Evolutionary conservation across 257 asterid genomes (phyloP), one percentile per base, ranked within the genome.

Genomic region (Cordia subcordata): DNA sequence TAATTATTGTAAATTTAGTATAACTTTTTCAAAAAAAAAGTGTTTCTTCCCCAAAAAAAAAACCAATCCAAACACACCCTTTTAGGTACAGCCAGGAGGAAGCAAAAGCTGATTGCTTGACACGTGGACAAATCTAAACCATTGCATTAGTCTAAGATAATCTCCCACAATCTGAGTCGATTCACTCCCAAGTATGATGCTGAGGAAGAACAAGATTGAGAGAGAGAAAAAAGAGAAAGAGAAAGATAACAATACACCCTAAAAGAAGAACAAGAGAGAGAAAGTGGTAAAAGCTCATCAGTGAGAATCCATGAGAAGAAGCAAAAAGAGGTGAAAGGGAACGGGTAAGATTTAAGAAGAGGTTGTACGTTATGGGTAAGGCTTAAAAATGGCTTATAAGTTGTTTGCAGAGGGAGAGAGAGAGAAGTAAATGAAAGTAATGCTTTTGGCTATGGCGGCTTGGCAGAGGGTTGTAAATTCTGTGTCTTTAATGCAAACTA

Each of bases 401-500:
- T 27, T 27, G n/a, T 27, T 27, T 27, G 35, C 35, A 27, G 6
- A 27, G 6, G 35, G 6, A 6, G 3, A 6, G 4, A 27, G 4
- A 27, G 35, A 27, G 35, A 27, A 27, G 35, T n/a, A n/a, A 27
- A 6, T 6, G 4, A 27, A 27, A 42, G 47, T 74, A 82, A 73
- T 81, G 75, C 75, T 83, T 86, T 81, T 47, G 72, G 47, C 47
- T 42, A 77, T 88, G 96, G 90, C 96, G 94, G 96, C 94, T 94
- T 85, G 77, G 85, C 92, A 88, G 96, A 77, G 74, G n/a, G n/a
- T 88, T 88, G 80, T 88, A 81, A n/a, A 79, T 81, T 85, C 87
- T 51, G 57, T 71, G 71, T 77, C 72, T 10, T 88, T 74, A 85
- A 82, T 82, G 84, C 82, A 62, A 20, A 42, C 64, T 65, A 33